These are phyloP conservation scores for Rhipidocladum racemiflorum DNA, from an alignment of 176 grass and related monocot genomes.

Conservation along the genomic window DNA sequence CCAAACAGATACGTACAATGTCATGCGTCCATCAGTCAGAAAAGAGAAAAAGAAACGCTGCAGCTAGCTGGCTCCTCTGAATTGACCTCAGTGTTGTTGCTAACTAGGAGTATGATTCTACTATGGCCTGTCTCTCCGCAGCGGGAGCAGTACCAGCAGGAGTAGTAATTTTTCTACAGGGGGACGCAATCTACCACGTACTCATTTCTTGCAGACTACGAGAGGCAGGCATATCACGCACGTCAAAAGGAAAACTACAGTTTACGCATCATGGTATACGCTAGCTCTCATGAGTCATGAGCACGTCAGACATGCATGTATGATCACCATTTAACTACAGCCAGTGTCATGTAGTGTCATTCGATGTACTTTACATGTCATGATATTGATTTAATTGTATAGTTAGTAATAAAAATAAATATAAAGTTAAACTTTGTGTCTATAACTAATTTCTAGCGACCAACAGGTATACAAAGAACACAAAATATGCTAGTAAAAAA, in stretches of 20 bases:
- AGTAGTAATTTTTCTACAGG: not conserved
- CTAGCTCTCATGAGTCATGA: not conserved
- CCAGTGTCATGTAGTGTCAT: not conserved
- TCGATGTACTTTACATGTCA: not conserved
- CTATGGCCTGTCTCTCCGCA: not conserved
- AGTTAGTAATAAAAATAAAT: too few species aligned
- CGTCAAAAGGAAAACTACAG: not conserved
- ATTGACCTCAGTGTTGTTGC: not conserved
- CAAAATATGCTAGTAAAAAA: too few species aligned
- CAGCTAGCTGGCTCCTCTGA: not conserved
- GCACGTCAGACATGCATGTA: not conserved
- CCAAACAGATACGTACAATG: constrained; percentile 8
- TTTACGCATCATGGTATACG: constrained; percentile 13
- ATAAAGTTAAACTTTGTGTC: too few species aligned
- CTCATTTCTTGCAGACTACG: not conserved
- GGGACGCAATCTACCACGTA: not conserved
- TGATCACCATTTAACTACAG: not conserved
- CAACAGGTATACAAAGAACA: too few species aligned
- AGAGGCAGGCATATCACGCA: not conserved
- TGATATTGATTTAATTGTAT: too few species aligned
- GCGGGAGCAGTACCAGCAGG: not conserved
- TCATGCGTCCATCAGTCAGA: constrained; percentile 14
- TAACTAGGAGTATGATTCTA: constrained; percentile 1
- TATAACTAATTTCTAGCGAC: too few species aligned
- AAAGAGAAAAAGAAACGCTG: not conserved